phyloP scores from a whole-genome alignment of 1,284 basidiomycete species.

The Cryptococcus floricola region DNA sequence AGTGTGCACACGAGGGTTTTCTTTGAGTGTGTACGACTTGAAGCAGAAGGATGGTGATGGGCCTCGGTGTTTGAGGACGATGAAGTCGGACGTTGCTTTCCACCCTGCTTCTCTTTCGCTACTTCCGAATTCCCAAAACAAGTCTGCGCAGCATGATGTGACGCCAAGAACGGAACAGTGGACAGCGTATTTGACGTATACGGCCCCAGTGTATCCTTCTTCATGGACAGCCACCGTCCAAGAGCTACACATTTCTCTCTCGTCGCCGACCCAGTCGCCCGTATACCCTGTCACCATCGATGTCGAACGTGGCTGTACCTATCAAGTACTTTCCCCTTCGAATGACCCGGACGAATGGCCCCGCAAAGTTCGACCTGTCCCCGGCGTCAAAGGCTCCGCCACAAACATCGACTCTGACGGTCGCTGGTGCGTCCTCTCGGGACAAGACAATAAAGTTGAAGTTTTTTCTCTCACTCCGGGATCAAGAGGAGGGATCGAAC shows the following conservation, averaged over 20 bases:
- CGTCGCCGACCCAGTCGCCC: background rate
- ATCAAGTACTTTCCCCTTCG: constrained; percentile 20
- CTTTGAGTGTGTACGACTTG: constrained; percentile 37
- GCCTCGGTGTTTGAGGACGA: constrained; percentile 26
- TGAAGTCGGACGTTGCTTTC: constrained; percentile 46
- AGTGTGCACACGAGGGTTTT: constrained; percentile 39
- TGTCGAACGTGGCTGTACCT: constrained; percentile 34
- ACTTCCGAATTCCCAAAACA: constrained; percentile 16
- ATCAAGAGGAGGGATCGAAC: background rate
- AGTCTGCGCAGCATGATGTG: background rate
- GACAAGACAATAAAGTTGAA: constrained; percentile 45
- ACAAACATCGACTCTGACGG: constrained; percentile 40
- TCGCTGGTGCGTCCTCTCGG: constrained; percentile 46
- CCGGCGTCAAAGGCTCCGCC: constrained; percentile 38
- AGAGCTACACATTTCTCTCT: constrained; percentile 33
- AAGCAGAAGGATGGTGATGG: background rate
- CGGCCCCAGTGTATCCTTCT: constrained; percentile 44
- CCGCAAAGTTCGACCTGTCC: constrained; percentile 26
- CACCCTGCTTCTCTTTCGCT: constrained; percentile 45
- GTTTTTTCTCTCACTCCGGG: constrained; percentile 40
- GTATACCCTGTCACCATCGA: background rate
- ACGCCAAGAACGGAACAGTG: background rate
- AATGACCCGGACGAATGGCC: constrained; percentile 31
- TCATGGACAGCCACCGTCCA: constrained; percentile 49
- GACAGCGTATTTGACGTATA: constrained; percentile 40